Evolutionary conservation across 306 rosid genomes (phyloP).

Genomic region (Herpetospermum pedunculosum): DNA sequence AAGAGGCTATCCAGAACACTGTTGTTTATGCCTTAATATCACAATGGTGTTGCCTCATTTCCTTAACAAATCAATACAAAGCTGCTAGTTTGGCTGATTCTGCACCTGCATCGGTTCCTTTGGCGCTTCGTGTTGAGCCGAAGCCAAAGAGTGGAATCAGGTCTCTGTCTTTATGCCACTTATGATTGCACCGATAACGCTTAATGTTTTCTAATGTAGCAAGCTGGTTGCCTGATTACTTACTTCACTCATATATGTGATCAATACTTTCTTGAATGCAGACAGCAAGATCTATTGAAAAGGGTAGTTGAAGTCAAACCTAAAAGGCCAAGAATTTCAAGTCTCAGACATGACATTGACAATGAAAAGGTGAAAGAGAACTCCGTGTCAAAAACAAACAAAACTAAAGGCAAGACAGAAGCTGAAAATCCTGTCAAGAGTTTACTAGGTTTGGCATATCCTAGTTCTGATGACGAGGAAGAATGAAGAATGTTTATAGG

Average conservation of each 20-base stretch:
- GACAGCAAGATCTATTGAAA: conserved; percentile 85
- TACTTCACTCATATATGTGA: neutral
- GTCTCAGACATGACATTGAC: conserved; percentile 15
- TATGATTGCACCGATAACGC: neutral
- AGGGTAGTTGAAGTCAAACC: conserved; percentile 90
- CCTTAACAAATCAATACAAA: conserved; percentile 58
- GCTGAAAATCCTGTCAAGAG: conserved; percentile 41
- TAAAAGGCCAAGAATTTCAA: conserved; percentile 53
- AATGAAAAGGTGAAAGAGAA: conserved; percentile 24
- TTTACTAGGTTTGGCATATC: conserved; percentile 69
- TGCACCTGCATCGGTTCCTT: conserved; percentile 68
- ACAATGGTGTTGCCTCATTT: conserved; percentile 5
- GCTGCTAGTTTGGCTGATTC: conserved; percentile 93
- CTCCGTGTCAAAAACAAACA: conserved; percentile 10
- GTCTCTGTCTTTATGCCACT: conserved; percentile 20
- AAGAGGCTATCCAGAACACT: neutral
- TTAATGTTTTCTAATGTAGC: neutral
- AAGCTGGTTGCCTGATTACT: neutral
- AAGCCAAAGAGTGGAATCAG: conserved; percentile 92
- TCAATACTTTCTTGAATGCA: conserved; percentile 14
- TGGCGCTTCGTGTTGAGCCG: conserved; percentile 88
- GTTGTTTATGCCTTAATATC: no score
- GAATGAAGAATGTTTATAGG: conserved; percentile 1
- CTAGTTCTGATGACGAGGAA: conserved; percentile 80
- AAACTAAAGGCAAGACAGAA: conserved; percentile 22